Base-by-base conservation (phyloP, 2,329 filamentous ascomycete species). In the Pseudocercospora vitis region DNA sequence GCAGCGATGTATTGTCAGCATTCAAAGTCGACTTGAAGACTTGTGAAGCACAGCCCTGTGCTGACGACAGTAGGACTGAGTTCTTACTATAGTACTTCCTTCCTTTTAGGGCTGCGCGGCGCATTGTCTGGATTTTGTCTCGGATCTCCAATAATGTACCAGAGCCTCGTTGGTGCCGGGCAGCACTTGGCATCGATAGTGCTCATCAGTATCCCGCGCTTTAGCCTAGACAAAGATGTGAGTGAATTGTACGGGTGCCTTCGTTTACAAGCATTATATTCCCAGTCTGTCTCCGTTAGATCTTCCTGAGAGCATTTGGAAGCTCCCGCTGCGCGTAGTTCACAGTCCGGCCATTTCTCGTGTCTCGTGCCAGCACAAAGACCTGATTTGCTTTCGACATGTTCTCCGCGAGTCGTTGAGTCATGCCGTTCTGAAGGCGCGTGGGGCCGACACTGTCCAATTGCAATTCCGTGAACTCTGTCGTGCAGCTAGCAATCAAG, bases 1-100 rank as follows among this genome's bases (percentile, higher is more conserved):
- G 8, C 21, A 48, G 21, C 40, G 16, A 39, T 23, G 45, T 23
- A 48, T 23, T 26, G 45, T 48, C 45, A 37, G 45, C 45, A 48
- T 35, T 31, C 23, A 32, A 12, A 21, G 26, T 19, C 24, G 29
- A 37, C 16, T 8, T 48, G 18, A 12, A 32, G 8, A 21, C 14
- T 19, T 14, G 29, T 24, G 11, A 8, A 23, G 45, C 23, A 9
- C 23, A 48, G 28, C 29, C 45, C 45, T 48, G n/a, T 33, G 45
- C 29, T 48, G 45, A 24, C 32, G 29, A 40, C 45, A 24, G 8
- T 14, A 7, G 5, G 29, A 29, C 11, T 16, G 32, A 21, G 29
- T 26, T 33, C 49, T 46, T n/a, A 31, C 32, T 29, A 18, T 42
- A 31, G 32, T 42, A 24, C 33, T 14, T 40, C 14, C 33, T 50